Base-by-base conservation (phyloP, 2,329 filamentous ascomycete species). In the Nemania bipapillata region DNA sequence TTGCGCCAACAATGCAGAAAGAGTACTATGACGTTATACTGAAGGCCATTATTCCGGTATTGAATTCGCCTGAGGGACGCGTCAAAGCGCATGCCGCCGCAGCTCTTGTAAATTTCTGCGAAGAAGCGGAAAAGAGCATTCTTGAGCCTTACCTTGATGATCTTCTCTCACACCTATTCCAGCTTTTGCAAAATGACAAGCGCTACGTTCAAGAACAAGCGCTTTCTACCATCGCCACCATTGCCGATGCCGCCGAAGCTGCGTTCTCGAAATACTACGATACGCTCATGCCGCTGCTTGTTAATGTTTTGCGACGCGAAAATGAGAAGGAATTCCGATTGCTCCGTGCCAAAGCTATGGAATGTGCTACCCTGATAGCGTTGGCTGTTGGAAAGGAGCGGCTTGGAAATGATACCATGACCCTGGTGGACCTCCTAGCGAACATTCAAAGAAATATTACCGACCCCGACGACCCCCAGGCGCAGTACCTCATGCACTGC, bases 51-150 rank as follows among this genome's bases (percentile, higher is more conserved):
- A 94, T 99, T 62, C 94, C 95, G 0, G 95, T 97, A 0, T 87
- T 99, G 5, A 89, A 94, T 76, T 96, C 94, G 1, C 87, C 93
- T 0, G 95, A 99, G 80, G 92, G 94, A 20, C 91, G 96, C 68
- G 96, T 99, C 69, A 96, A 98, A 83, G 95, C 96, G 2, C 96
- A 99, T 78, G 96, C 96, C 9, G 96, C 96, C 17, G 96, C 96
- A n/a, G 96, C 96, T 5, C 87, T 99, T 12, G 96, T 99, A 77
- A 99, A 99, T 83, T 99, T 99, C 81, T 99, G 96, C 80, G 96
- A 99, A 80, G 96, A 98, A 81, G 95, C 96, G 0, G 95, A 99
- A 80, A 97, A 97, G 83, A 88, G 88, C 63, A 91, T 93, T 22
- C 86, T 99, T 17, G 94, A 97, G 80, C 95, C 96, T 12, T 98